phyloP scores from a whole-genome alignment of 805 yeast genomes.

The Schizosaccharomyces cryophilus region DNA sequence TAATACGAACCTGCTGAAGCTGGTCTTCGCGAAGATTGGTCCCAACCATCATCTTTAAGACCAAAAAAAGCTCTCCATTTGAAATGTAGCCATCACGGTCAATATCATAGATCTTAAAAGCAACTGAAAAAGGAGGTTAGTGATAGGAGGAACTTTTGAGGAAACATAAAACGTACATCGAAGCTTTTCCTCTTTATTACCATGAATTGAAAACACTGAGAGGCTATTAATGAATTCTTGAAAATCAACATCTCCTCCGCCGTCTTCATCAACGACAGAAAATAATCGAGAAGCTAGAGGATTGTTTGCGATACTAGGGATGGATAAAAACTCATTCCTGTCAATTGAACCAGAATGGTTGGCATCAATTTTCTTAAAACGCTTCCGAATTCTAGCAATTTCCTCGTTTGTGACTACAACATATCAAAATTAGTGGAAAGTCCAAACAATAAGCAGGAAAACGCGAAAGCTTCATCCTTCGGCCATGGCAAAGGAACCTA shows the following conservation, averaged over 20 bases:
- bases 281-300: slow-evolving; percentile 76
- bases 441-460: not conserved
- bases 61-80: slow-evolving; percentile 81
- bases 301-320: slow-evolving; percentile 77
- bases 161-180: slow-evolving; percentile 15
- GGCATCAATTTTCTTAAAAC: slow-evolving; percentile 85
- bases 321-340: slow-evolving; percentile 65
- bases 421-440: not conserved
- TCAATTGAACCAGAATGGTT: slow-evolving; percentile 86
- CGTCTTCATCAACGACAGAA: slow-evolving; percentile 84
- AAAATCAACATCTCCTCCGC: slow-evolving; percentile 81
- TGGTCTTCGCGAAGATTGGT: slow-evolving; percentile 64
- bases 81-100: slow-evolving; percentile 88
- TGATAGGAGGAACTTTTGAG: not conserved
- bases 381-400: slow-evolving; percentile 66
- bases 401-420: slow-evolving; percentile 56
- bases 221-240: slow-evolving; percentile 76
- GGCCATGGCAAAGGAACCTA: too few relatives aligned
- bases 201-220: slow-evolving; percentile 68
- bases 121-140: slow-evolving; percentile 19
- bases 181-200: slow-evolving; percentile 57
- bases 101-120: slow-evolving; percentile 82
- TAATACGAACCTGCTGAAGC: slow-evolving; percentile 35
- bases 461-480: too few relatives aligned
- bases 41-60: slow-evolving; percentile 92